A percentile compares a stretch with the other conserved stretches of the same genome.
These are phyloP conservation scores for Geotrichum bryndzae DNA, from an alignment of 1,139 yeast genomes.

Conservation along the genomic window DNA sequence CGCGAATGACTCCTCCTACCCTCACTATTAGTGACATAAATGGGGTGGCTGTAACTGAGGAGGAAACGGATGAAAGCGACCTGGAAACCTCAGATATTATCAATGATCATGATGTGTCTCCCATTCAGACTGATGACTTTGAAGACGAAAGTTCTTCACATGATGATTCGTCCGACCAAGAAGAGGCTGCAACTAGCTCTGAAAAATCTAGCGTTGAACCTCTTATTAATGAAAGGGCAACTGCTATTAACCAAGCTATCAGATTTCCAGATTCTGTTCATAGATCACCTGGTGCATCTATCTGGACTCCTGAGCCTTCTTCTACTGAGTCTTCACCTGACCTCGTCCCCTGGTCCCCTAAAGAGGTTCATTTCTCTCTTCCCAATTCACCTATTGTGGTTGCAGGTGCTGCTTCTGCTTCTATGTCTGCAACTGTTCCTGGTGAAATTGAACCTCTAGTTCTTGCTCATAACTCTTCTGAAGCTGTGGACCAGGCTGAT, in stretches of 20 bases:
- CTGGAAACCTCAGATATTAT: not conserved
- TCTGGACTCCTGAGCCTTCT: constrained; percentile 9
- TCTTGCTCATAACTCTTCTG: not conserved
- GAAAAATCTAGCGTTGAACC: not conserved
- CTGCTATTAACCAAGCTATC: not conserved
- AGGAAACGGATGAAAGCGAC: not conserved
- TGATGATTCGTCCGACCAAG: not conserved
- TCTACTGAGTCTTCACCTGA: constrained; percentile 8
- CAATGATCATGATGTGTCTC: not conserved
- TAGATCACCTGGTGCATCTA: constrained; percentile 6
- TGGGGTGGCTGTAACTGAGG: not conserved
- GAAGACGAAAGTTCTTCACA: not conserved
- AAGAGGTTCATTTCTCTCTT: not conserved
- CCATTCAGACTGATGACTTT: not conserved
- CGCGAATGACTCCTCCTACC: not conserved
- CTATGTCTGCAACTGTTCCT: not conserved
- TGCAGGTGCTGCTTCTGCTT: not conserved
- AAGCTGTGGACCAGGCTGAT: not conserved
- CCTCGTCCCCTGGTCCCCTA: constrained; percentile 7
- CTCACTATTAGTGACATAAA: not conserved
- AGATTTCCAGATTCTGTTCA: not conserved
- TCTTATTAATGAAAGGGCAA: not conserved
- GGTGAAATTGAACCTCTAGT: not conserved
- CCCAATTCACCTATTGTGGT: not conserved
- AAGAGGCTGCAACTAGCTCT: not conserved